Conservation (phyloP, 2,329 filamentous ascomycete species). For the Phialemonium atrogriseum region DNA sequence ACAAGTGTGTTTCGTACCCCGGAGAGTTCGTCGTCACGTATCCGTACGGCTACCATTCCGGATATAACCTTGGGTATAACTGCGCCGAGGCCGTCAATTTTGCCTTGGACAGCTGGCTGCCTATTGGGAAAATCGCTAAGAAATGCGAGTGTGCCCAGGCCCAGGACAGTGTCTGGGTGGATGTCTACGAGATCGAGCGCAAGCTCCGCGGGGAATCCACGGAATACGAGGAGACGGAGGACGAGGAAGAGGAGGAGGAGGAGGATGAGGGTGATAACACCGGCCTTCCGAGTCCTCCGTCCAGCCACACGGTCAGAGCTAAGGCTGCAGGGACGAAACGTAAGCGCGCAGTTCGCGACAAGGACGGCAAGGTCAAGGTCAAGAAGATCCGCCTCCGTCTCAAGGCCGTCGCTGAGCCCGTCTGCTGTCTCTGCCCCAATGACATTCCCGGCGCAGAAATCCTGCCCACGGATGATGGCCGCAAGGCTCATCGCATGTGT, state of each 20-base stretch:
- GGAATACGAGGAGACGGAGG: conserved; percentile 72
- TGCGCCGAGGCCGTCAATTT: conserved; percentile 99
- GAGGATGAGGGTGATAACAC: conserved; percentile 56
- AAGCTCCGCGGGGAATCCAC: conserved; percentile 85
- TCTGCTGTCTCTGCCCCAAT: conserved; percentile 89
- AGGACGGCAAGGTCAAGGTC: conserved; percentile 45
- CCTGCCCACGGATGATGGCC: conserved; percentile 79
- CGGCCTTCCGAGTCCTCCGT: conserved; percentile 70
- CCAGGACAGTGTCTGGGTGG: conserved; percentile 96
- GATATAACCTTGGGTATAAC: conserved; percentile 96
- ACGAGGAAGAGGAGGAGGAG: conserved; percentile 61
- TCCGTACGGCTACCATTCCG: conserved; percentile 96
- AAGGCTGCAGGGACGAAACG: conserved; percentile 59
- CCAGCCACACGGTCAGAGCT: conserved; percentile 62
- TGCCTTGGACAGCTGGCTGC: conserved; percentile 87
- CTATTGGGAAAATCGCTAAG: conserved; percentile 91
- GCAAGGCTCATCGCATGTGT: conserved; percentile 80
- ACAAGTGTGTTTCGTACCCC: conserved; percentile 89
- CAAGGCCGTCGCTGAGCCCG: conserved; percentile 63
- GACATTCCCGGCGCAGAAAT: conserved; percentile 74
- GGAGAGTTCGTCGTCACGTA: conserved; percentile 98
- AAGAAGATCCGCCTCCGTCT: conserved; percentile 74
- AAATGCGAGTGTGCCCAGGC: conserved; percentile 94
- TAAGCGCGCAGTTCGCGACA: conserved; percentile 42
- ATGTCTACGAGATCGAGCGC: conserved; percentile 91